Percentiles rank a stretch among this genome's conserved stretches.
phyloP scores from a whole-genome alignment of 371 early-diverging fungal species.

The Phascolomyces articulosus region DNA sequence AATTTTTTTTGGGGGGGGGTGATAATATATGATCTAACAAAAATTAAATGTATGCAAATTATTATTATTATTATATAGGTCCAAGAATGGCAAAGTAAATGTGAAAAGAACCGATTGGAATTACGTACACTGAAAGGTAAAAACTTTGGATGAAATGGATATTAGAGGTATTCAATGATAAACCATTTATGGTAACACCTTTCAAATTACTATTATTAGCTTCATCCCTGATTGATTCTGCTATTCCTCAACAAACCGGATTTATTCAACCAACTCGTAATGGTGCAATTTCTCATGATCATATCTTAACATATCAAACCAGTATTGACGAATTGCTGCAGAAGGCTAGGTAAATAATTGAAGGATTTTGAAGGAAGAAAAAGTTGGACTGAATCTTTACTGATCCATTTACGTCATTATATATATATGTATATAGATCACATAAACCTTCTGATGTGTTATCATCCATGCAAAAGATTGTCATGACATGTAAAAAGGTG shows the following conservation, averaged over 20 bases:
- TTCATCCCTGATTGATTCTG: slow-evolving; percentile 25
- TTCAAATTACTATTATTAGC: slow-evolving; percentile 5
- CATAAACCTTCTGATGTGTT: slow-evolving; percentile 76
- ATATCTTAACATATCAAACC: slow-evolving; percentile 75
- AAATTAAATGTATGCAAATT: background rate
- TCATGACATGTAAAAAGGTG: slow-evolving; percentile 80
- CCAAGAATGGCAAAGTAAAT: slow-evolving; percentile 53
- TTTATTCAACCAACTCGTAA: slow-evolving; percentile 52
- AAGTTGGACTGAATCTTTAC: no score
- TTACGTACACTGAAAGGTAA: slow-evolving; percentile 52
- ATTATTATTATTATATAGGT: slow-evolving; percentile 8
- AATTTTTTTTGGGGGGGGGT: no score
- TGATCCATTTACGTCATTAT: no score
- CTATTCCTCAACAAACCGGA: slow-evolving; percentile 31
- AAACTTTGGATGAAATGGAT: no score
- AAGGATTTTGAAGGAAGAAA: background rate
- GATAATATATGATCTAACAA: background rate
- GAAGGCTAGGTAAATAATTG: slow-evolving; percentile 65
- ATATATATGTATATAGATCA: slow-evolving; percentile 36
- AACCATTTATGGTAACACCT: background rate
- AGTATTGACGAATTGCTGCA: slow-evolving; percentile 82
- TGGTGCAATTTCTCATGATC: slow-evolving; percentile 71
- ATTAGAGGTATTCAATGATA: background rate
- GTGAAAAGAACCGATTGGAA: slow-evolving; percentile 47
- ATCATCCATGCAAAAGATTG: slow-evolving; percentile 81